A percentile compares a stretch with the other conserved stretches of the same genome.
Conservation (phyloP, 2,329 filamentous ascomycete species). For the Colletotrichum lentis region DNA sequence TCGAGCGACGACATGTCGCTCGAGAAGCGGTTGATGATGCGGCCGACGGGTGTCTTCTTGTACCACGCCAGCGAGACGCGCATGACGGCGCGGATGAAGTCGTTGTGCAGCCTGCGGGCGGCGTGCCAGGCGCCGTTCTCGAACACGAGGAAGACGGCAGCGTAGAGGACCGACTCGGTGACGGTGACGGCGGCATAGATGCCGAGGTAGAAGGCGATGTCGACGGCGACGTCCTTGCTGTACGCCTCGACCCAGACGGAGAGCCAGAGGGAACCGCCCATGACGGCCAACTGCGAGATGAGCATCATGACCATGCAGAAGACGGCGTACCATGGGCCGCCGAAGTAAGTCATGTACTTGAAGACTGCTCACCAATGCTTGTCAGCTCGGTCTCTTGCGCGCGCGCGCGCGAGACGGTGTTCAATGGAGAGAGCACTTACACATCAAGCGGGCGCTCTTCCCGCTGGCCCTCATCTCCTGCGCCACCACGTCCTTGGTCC, state of each 20-base stretch:
- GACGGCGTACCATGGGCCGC: slow-evolving; percentile 54
- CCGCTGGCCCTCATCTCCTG: slow-evolving; percentile 59
- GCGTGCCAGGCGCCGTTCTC: slow-evolving; percentile 66
- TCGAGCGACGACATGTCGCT: slow-evolving; percentile 67
- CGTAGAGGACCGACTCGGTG: slow-evolving; percentile 54
- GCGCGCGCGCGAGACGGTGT: too few relatives aligned
- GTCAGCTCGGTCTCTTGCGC: slow-evolving; percentile 31
- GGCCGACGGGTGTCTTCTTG: slow-evolving; percentile 61
- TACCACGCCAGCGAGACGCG: slow-evolving; percentile 66
- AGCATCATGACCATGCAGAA: slow-evolving; percentile 51
- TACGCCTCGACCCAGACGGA: slow-evolving; percentile 64
- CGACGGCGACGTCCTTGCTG: slow-evolving; percentile 52
- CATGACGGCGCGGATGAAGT: slow-evolving; percentile 62
- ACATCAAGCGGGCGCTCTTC: slow-evolving; percentile 54
- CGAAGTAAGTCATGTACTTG: slow-evolving; percentile 62
- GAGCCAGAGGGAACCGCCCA: slow-evolving; percentile 58
- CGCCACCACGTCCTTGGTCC: slow-evolving; percentile 54
- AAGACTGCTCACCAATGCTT: slow-evolving; percentile 47
- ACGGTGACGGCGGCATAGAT: slow-evolving; percentile 60
- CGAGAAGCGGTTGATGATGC: slow-evolving; percentile 64
- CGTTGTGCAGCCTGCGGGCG: slow-evolving; percentile 60
- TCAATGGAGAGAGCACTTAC: too few relatives aligned
- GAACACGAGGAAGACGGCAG: slow-evolving; percentile 56
- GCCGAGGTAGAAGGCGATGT: slow-evolving; percentile 61
- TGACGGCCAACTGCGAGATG: slow-evolving; percentile 52